Base-by-base conservation (phyloP, 176 grass and related monocot genomes). In the Eremochloa ophiuroides region DNA sequence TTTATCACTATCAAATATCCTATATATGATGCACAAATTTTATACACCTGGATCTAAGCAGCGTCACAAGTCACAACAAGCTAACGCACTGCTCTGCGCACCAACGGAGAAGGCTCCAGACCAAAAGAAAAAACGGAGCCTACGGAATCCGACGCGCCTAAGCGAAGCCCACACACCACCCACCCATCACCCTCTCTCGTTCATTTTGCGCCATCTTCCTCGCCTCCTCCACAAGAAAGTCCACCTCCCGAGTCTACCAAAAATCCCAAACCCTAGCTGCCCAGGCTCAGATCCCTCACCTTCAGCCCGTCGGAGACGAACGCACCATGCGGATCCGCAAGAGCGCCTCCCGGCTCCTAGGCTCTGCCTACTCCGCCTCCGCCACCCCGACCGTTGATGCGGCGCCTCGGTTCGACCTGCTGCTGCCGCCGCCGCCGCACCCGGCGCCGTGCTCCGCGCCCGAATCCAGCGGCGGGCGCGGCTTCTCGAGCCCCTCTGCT, bases 271-370 rank as follows among this genome's bases (percentile, higher is more conserved):
- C 55, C 80, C 83, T 78, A 77, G 73, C 38, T 6, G 28, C 12
- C 30, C n/a, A 14, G 6, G 13, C 70, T 16, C 66, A 80, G 62
- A 91, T 89, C 76, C 37, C 77, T 7, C 18, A 6, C 34, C 25
- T 28, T 13, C 11, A 1, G 11, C 4, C 20, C 7, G 47, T 0
- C 0, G 0, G 15, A 14, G 12, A 11, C 2, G 8, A 10, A 53
- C 3, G 25, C 1, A 15, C 66, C 84, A 93, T 83, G 91, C 74
- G 73, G 78, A 90, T 93, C 73, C 73, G 74, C 35, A 87, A 22
- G 87, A 83, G 23, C 46, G 69, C 87, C 60, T 66, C 78, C 20
- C 80, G 71, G 51, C 62, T 87, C 13, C 78, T 90, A 7, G 78
- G 62, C 77, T 74, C 81, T 4, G 42, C 75, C 15, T 73, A 69